Evolutionary conservation across 805 yeast species (phyloP), one percentile per base, ranked within the genome.

Genomic region (Jamesozyma spencerorum): DNA sequence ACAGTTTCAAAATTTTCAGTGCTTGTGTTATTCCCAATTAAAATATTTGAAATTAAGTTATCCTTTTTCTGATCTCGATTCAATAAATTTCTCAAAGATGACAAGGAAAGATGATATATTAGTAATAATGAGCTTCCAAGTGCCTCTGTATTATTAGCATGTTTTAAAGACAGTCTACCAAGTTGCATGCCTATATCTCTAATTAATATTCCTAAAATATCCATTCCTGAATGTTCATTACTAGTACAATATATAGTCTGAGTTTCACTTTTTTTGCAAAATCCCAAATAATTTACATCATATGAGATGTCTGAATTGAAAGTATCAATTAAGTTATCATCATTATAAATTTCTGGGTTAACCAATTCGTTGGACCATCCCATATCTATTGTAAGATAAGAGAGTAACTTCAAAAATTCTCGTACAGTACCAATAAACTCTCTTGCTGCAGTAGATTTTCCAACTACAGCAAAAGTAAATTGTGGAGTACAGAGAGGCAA

Each of bases 171-270:
- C 2, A 53, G 26, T 31, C 41, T 41, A 2, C 57, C 58, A 26
- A 59, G 38, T 44, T 57, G 60, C 17, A 55, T 44, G 5, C 64
- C 64, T 14, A 59, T 42, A 39, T 59, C 64, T 38, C 55, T 47
- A 4, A 52, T 46, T n/a, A 59, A 31, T 18, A 53, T 42, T 4
- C 55, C 45, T 31, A 58, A 34, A 4, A 55, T 47, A 38, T 59
- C 59, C 48, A 57, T 44, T 10, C 62, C 61, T 20, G 43, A 34
- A 30, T 45, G 41, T 10, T 40, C 43, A 41, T 47, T 53, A 1
- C 34, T 38, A 8, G 43, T 45, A 32, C 64, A 59, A 32, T 56
- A 54, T 11, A 34, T 37, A 14, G 46, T 46, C 18, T 40, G 30
- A 17, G 26, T 27, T 4, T 31, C 37, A 27, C 24, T 41, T 7